Evolutionary conservation across 2,329 filamentous ascomycete species (phyloP).

Genomic region (Cryphonectria radicalis): DNA sequence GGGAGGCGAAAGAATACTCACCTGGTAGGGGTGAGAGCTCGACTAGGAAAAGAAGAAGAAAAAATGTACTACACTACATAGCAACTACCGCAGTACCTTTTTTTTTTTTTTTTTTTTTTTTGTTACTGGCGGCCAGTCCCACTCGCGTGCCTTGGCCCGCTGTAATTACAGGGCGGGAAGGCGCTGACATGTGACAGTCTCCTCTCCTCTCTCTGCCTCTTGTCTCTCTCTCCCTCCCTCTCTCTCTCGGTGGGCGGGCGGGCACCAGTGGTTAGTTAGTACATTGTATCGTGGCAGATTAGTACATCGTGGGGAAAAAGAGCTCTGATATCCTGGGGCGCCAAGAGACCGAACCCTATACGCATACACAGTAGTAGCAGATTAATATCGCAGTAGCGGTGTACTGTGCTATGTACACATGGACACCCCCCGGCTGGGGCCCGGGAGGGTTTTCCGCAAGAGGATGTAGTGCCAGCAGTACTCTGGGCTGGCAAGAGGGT

Average conservation of each 20-base stretch:
- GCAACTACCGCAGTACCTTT: not conserved
- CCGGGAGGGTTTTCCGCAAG: not conserved
- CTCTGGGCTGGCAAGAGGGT: not conserved
- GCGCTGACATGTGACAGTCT: conserved; percentile 12
- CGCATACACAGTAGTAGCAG: not conserved
- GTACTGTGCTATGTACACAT: not conserved
- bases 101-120: too few species aligned
- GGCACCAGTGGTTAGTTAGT: not conserved
- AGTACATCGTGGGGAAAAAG: not conserved
- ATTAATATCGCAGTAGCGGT: not conserved
- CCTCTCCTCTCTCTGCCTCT: not conserved
- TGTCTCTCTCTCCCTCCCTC: not conserved
- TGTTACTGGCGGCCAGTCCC: not conserved
- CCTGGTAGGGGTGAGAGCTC: not conserved
- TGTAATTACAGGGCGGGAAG: not conserved
- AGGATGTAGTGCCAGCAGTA: not conserved
- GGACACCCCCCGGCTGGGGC: not conserved
- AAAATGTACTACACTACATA: too few species aligned
- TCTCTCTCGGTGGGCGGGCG: not conserved
- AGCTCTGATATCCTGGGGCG: not conserved
- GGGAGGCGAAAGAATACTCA: not conserved
- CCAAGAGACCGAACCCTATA: not conserved
- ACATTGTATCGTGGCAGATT: not conserved
- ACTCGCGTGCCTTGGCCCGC: not conserved
- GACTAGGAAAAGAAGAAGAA: not conserved